Evolutionary conservation across 192 early-diverging fungal species (phyloP).

Genomic region (Coemansia sp.): DNA sequence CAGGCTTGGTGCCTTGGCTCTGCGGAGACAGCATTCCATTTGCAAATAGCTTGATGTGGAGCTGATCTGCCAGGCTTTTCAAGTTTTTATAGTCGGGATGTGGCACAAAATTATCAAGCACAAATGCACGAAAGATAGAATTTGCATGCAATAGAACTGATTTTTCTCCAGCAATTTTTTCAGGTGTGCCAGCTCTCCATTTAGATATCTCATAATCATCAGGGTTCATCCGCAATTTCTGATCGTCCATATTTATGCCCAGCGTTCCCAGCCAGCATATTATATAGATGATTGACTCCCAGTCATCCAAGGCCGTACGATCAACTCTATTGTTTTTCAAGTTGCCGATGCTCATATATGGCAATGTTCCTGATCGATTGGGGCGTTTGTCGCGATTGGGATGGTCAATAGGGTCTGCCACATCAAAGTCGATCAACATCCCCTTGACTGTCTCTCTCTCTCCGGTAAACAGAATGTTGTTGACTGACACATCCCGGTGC

Average conservation of each 20-base stretch:
- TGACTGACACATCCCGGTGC: conserved; percentile 24
- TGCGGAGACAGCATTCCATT: too few relatives aligned
- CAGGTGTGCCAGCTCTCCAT: too few relatives aligned
- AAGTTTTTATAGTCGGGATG: too few relatives aligned
- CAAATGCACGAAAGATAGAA: too few relatives aligned
- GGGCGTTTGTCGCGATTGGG: neutral
- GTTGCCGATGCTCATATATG: conserved; percentile 36
- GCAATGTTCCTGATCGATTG: conserved; percentile 17
- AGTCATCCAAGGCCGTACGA: conserved; percentile 23
- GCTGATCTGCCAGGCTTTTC: too few relatives aligned
- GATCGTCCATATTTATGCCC: conserved; percentile 1
- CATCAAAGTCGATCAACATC: conserved; percentile 28
- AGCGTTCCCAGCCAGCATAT: conserved; percentile 20
- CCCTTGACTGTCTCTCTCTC: conserved; percentile 4
- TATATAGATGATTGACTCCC: conserved; percentile 33
- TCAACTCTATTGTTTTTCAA: neutral
- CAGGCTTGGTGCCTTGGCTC: too few relatives aligned
- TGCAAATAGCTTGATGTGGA: too few relatives aligned
- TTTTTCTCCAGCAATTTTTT: too few relatives aligned
- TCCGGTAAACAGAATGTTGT: conserved; percentile 28
- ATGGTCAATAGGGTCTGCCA: neutral
- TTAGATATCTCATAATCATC: too few relatives aligned
- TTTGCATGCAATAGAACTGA: too few relatives aligned
- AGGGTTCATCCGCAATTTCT: too few relatives aligned
- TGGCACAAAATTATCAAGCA: too few relatives aligned